Base-by-base conservation (phyloP, 495 filamentous ascomycete genomes). In the Neurospora sp. region DNA sequence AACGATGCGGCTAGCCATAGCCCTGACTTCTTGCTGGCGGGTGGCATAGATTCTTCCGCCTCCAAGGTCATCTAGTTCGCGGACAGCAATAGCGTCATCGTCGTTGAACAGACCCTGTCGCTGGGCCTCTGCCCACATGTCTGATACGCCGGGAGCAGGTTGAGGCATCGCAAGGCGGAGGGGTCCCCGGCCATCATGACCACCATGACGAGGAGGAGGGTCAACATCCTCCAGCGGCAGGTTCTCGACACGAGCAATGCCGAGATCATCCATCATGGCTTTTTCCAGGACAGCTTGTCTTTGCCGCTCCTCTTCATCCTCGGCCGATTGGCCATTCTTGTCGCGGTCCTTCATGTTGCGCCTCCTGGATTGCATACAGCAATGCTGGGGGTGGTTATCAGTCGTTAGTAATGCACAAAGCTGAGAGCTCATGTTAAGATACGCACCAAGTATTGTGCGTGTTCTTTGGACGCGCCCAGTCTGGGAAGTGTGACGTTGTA, bases 11-110 rank as follows among this genome's bases (percentile, higher is more conserved):
- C 6, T 65, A 65, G 6, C 53, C 27, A 65, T 35, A 16, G 53
- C 53, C 12, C 22, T 27, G 27, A 37, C 53, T 65, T 65, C 53
- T 39, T 40, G 53, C 38, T 69, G 27, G 14, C 38, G 40, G 35
- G 39, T 35, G 18, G 70, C 75, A 40, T 80, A 76, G 37, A 76
- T 37, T 22, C 78, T 53, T 12, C 73, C 76, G 9, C 77, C 78
- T 6, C 78, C 78, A 14, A 80, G 76, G 35, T 78, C 74, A 61
- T 78, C 77, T 20, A 80, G 73, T 37, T 71, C 74, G n/a, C 71
- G 72, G 40, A 80, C 78, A 1, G 22, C 72, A 1, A 45, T 70
- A 14, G 78, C 77, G n/a, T 80, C 78, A 12, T 76, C 76, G 27
- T 80, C 78, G 9, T 80, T 44, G 20, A 80, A 80, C 3, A 20